Base-by-base conservation (phyloP, 2,329 filamentous ascomycete genomes). In the Diaporthe sp. region DNA sequence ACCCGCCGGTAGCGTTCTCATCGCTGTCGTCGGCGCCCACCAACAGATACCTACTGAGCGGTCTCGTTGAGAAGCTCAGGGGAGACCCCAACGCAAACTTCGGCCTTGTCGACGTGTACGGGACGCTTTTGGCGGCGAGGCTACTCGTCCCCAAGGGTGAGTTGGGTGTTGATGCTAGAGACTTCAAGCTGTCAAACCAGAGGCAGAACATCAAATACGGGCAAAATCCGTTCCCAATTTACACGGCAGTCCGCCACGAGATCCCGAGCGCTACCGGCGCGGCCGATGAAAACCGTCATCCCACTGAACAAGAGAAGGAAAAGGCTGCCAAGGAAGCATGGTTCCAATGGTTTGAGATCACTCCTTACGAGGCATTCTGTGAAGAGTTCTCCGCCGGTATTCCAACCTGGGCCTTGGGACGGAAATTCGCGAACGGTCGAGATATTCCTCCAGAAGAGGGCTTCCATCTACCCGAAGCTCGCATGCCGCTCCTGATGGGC, bases 341-440 rank as follows among this genome's bases (percentile, higher is more conserved):
- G 94, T 99, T 98, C 80, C 96, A 99, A 80, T 98, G 97, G 96
- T 98, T 97, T 79, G 97, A 99, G 81, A 94, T 96, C 80, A 97
- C 95, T 0, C 96, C 96, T 0, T 98, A 97, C 81, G 96, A 98
- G 82, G 93, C 98, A 82, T 98, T 97, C 84, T 98, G 95, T 79
- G 96, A 98, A 83, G 96, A 98, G 81, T 92, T 98, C 70, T 90
- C 90, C 34, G 95, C 96, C 2, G 96, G 97, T 4, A 98, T 99
- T 76, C 97, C 97, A 0, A 98, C 95, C 0, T 99, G 96, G 95
- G 94, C 95, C 9, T 87, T 98, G 76, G 97, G 97, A 4, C 91
- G 97, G 61, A 92, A 90, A 75, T 99, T 98, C 83, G 87, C 94
- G 47, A 88, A 90, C 53, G 97, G 97, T 25, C 84, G 86, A 57